A percentile compares a stretch with the other conserved stretches of the same genome.
Conservation (phyloP, 768 basidiomycete species). For the Porphyrellus cyaneotinctus region DNA sequence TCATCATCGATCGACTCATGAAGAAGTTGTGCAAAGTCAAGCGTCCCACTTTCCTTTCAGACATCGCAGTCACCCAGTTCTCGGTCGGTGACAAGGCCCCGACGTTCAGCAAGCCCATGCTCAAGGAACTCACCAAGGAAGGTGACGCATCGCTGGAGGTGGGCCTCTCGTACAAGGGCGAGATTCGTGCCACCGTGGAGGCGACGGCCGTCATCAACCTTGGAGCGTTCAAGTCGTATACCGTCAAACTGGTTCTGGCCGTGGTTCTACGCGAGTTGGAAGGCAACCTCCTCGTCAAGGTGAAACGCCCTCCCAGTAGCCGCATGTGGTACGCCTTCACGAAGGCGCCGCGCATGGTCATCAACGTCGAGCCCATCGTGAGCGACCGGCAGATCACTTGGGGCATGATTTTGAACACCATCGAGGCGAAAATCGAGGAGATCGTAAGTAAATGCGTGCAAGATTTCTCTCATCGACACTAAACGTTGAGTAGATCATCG, state of each 20-base stretch:
- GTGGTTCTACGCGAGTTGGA: slow-evolving; percentile 86
- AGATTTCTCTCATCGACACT: slow-evolving; percentile 52
- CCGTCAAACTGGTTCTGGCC: slow-evolving; percentile 85
- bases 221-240: slow-evolving; percentile 84
- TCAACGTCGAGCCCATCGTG: slow-evolving; percentile 91
- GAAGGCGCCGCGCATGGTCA: slow-evolving; percentile 77
- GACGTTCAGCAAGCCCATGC: slow-evolving; percentile 93
- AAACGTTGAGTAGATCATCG: slow-evolving; percentile 74
- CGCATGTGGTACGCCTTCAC: slow-evolving; percentile 95
- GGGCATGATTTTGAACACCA: slow-evolving; percentile 85
- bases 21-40: slow-evolving; percentile 92
- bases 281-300: slow-evolving; percentile 82
- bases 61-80: slow-evolving; percentile 84
- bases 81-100: slow-evolving; percentile 82
- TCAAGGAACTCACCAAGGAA: slow-evolving; percentile 93
- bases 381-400: slow-evolving; percentile 93
- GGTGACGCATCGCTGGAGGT: slow-evolving; percentile 91
- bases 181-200: slow-evolving; percentile 84
- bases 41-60: slow-evolving; percentile 78
- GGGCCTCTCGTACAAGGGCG: slow-evolving; percentile 79
- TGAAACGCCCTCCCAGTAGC: slow-evolving; percentile 94
- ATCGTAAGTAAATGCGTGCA: slow-evolving; percentile 51
- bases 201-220: slow-evolving; percentile 85
- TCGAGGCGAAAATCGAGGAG: slow-evolving; percentile 85
- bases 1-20: slow-evolving; percentile 85